Base-by-base conservation (phyloP, 2,329 filamentous ascomycete species). In the Coniochaeta hoffmannii region DNA sequence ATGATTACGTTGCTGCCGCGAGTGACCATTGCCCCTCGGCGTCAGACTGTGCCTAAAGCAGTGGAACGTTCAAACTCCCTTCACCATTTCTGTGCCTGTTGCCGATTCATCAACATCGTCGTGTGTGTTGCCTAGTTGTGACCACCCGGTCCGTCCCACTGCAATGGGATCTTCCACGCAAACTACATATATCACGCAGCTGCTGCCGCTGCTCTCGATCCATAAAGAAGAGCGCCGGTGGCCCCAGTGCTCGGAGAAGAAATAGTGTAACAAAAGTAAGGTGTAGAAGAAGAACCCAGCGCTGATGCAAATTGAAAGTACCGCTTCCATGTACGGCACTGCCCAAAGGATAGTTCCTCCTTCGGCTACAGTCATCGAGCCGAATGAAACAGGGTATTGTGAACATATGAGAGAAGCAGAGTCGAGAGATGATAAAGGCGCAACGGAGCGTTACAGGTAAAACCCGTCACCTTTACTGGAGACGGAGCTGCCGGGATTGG, bases 401-500 rank as follows among this genome's bases (percentile, higher is more conserved):
- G 10, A 24, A 41, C 17, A 24, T 11, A 41, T n/a, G 34, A 41
- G 22, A 28, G 26, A 15, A 26, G 26, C 15, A 46, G 41, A 28
- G 41, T 5, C 11, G 41, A 46, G 41, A 22, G 22, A 28, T 15
- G 19, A 24, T 46, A 28, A 19, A 26, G 10, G 12, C 7, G 26
- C 10, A 15, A 22, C n/a, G 14, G 24, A 15, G 22, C 11, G 15
- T 28, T 46, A 46, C 12, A 4, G n/a, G 41, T 46, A 46, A 14
- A 46, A 46, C n/a, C 41, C 41, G 12, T 46, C 41, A 14, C 10
- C 24, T 11, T 46, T 46, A 28, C 41, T 28, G 26, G 41, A 24
- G 12, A 46, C 41, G 9, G 68, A 65, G 19, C 60, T 62, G n/a
- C n/a, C n/a, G 17, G 64, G 58, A 44, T 61, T 69, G 56, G 73